Evolutionary conservation across 2,329 filamentous ascomycete species (phyloP), one percentile per base, ranked within the genome.

Genomic region (Aspergillus sp.): DNA sequence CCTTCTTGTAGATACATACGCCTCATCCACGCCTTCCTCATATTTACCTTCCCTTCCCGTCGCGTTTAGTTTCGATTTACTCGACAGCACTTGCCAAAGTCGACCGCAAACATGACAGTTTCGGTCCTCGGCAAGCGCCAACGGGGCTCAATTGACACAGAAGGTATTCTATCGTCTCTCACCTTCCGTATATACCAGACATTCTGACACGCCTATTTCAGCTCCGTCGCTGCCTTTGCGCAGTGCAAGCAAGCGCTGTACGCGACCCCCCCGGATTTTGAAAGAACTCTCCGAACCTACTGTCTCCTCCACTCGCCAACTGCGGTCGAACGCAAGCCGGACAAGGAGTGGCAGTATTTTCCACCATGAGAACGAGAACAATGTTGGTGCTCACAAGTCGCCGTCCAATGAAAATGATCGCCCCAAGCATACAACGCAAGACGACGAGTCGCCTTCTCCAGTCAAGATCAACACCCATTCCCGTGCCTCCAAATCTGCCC

Each of bases 401-500:
- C 47, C 50, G 20, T 43, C 59, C 26, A 61, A 61, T 62, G 58
- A 68, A 52, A 73, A 71, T 26, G 72, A 68, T 45, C 77, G 74
- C 55, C 70, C 76, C 33, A 83, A 81, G 67, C 76, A 78, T 69
- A 74, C 69, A 56, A 64, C 72, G 45, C 66, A 65, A 54, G 71
- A 73, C 49, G 65, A 69, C 48, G 65, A 69, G 53, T 62, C 76
- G 52, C 67, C 73, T 16, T 79, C 77, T 47, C 69, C 76, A 36
- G 67, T 75, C 22, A 79, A 78, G 55, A 73, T 74, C 60, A 79
- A 77, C 54, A 71, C 73, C 22, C 73, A 73, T 55, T 71, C 73
- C 56, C 70, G 67, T 45, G 63, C 67, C 45, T 70, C 69, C 11
- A 75, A 77, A 60, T 55, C 66, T 32, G 59, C 67, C 35, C 66